A percentile compares a stretch with the other conserved stretches of the same genome.
Conservation (phyloP, 2,329 filamentous ascomycete species). For the Aspergillus clavatus region DNA sequence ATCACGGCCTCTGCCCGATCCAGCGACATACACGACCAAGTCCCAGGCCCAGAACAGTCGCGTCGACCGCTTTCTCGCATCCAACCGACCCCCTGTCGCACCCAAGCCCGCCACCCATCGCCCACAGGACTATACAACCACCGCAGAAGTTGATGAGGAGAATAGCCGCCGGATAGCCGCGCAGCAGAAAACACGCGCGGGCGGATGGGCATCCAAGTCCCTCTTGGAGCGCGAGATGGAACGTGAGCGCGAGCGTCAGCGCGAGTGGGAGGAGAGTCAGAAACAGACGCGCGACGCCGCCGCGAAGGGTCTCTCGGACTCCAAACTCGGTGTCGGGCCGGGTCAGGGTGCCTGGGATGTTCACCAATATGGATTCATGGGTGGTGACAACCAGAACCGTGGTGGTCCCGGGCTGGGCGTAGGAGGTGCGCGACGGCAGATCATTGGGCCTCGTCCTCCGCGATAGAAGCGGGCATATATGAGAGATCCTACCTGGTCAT, state of each 20-base stretch:
- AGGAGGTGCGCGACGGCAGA: conserved; percentile 56
- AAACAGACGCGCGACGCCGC: conserved; percentile 46
- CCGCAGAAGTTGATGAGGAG: conserved; percentile 53
- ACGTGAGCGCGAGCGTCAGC: conserved; percentile 59
- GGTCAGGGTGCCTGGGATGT: conserved; percentile 54
- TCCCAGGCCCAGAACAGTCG: conserved; percentile 37
- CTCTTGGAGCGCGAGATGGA: conserved; percentile 64
- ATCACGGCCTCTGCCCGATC: conserved; percentile 46
- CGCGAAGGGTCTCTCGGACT: conserved; percentile 35
- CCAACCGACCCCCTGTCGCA: conserved; percentile 48
- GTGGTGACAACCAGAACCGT: conserved; percentile 58
- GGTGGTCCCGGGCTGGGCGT: conserved; percentile 48
- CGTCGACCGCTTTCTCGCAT: conserved; percentile 53
- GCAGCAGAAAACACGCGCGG: conserved; percentile 55
- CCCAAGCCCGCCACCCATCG: conserved; percentile 37
- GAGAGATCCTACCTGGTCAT: neutral
- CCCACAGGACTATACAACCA: conserved; percentile 46
- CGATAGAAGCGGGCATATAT: conserved; percentile 20
- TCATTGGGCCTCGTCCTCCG: conserved; percentile 57
- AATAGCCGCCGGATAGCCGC: conserved; percentile 51
- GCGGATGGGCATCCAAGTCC: conserved; percentile 59
- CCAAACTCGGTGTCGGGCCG: conserved; percentile 46
- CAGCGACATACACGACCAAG: conserved; percentile 33
- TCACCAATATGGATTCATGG: conserved; percentile 60
- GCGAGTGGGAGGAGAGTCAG: conserved; percentile 61